phyloP scores from a whole-genome alignment of 1,284 basidiomycete species.

The Earliella scabrosa region DNA sequence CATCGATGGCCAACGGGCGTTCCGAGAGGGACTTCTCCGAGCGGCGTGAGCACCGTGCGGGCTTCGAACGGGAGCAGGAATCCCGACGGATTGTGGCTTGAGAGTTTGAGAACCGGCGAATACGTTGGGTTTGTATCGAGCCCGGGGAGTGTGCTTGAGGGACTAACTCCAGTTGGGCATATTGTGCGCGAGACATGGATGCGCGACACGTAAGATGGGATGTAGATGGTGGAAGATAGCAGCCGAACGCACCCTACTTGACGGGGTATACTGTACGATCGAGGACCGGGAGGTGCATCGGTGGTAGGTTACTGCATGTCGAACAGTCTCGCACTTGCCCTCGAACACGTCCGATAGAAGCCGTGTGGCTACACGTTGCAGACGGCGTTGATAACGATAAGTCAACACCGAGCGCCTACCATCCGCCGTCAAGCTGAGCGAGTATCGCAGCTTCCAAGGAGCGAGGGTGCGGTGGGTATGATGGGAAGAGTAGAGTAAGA shows the following conservation, averaged over 20 bases:
- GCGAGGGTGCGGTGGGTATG: not conserved
- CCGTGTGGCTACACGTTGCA: not conserved
- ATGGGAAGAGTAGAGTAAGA: not conserved
- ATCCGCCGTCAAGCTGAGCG: not conserved
- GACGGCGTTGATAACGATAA: conserved; percentile 1
- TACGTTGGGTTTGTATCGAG: not conserved
- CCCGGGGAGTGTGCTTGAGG: not conserved
- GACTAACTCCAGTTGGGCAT: conserved; percentile 14
- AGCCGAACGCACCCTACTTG: no score
- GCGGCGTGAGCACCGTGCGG: not conserved
- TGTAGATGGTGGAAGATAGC: not conserved
- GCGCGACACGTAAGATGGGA: conserved; percentile 13
- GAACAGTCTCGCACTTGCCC: not conserved
- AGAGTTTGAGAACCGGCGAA: not conserved
- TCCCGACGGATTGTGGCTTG: conserved; percentile 4
- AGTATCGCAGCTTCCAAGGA: not conserved
- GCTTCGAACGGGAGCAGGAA: not conserved
- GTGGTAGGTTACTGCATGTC: conserved; percentile 4
- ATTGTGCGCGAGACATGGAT: conserved; percentile 6
- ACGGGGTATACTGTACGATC: no score
- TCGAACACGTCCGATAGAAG: conserved; percentile 13
- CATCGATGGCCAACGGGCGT: conserved; percentile 18
- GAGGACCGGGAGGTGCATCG: not conserved
- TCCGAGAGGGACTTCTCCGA: conserved; percentile 7
- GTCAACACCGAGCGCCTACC: not conserved